Conservation (phyloP, 2,329 filamentous ascomycete species). For the Waltergamsia citrina region DNA sequence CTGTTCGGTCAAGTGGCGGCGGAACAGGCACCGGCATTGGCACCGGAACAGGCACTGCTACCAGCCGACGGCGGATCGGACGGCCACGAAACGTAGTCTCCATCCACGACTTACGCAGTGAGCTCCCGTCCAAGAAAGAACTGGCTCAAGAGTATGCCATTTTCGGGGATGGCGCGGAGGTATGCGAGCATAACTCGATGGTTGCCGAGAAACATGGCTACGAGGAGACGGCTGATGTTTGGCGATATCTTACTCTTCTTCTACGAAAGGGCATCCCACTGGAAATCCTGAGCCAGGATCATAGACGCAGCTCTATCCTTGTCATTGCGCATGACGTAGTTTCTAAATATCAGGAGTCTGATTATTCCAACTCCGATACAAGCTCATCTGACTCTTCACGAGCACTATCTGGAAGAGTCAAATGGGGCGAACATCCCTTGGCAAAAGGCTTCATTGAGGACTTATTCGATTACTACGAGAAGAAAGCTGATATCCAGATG, state of each 20-base stretch:
- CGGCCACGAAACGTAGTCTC: constrained; percentile 61
- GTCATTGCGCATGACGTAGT: constrained; percentile 59
- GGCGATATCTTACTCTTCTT: constrained; percentile 72
- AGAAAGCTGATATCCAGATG: constrained; percentile 57
- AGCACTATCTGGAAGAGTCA: constrained; percentile 47
- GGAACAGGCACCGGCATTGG: constrained; percentile 45
- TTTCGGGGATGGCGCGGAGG: constrained; percentile 70
- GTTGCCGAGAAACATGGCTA: constrained; percentile 66
- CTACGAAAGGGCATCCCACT: constrained; percentile 69
- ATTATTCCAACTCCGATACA: constrained; percentile 6
- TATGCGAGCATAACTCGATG: constrained; percentile 75
- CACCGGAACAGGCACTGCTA: constrained; percentile 40
- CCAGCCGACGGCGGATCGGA: constrained; percentile 35
- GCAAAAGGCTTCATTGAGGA: constrained; percentile 51
- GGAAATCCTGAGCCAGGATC: constrained; percentile 46
- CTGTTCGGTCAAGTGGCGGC: constrained; percentile 48
- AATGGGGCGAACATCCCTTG: constrained; percentile 59
- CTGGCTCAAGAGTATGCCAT: constrained; percentile 75
- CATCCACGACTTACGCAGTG: constrained; percentile 58
- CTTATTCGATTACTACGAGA: constrained; percentile 56
- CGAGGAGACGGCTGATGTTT: constrained; percentile 67
- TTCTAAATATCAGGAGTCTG: constrained; percentile 19
- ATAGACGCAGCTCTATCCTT: constrained; percentile 50
- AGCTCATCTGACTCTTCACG: constrained; percentile 4
- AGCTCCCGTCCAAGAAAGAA: constrained; percentile 69